Evolutionary conservation across 805 yeast genomes (phyloP), one percentile per base, ranked within the genome.

Genomic region (Candida golubevii): DNA sequence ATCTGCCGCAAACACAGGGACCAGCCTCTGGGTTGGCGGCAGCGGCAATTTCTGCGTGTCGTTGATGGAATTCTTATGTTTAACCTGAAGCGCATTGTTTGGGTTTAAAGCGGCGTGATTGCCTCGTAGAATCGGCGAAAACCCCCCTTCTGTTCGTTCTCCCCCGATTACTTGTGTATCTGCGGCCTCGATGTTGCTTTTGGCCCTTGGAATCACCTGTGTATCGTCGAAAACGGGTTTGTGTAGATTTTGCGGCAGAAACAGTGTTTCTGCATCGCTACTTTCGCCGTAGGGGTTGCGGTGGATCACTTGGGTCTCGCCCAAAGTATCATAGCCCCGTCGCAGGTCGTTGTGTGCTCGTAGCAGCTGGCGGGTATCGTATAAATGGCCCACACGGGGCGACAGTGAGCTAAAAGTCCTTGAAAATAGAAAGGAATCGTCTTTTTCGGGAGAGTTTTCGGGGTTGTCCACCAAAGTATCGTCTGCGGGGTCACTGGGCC

Each of bases 401-500:
- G 32, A 29, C 32, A 11, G 32, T 12, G 32, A 38, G 30, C 14
- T 13, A 8, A 14, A 33, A 18, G 46, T 7, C 10, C 18, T 30
- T 11, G 50, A 38, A 32, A 47, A 44, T 30, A 36, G 44, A 15
- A 44, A 42, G 23, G 50, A 47, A 39, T 42, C 47, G 34, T 40
- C 32, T 29, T 29, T 32, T 13, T 41, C 45, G 26, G 31, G 33
- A 3, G 42, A 40, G 35, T 39, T 40, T 36, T 37, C 39, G 12
- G 35, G 45, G 14, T 40, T 38, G 35, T 47, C 51, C 29, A 47
- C 32, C 10, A 43, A 35, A 12, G 46, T 43, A 26, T 38, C 46
- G 26, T 43, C 46, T n/a, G 33, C 39, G 8, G 36, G 8, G 10
- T 23, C 10, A 1, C 34, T 36, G 7, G 36, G 26, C 4, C 15